Percentiles rank a stretch among this genome's conserved stretches.
Conservation (phyloP, 164 flowering plant genomes). For the Taxillus chinensis region DNA sequence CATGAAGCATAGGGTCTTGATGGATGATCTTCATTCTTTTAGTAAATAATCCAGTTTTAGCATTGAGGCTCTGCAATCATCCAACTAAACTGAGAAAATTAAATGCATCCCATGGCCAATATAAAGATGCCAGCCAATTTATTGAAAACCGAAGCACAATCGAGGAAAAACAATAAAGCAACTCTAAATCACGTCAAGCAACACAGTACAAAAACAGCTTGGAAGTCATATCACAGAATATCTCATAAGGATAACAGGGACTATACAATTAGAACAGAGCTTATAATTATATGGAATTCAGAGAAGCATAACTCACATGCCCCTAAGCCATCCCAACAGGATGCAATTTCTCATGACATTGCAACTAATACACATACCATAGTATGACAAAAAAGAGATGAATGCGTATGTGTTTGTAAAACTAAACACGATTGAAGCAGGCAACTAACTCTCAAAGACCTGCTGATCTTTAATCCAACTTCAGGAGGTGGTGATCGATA, state of each 20-base stretch:
- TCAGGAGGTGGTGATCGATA: constrained; percentile 78
- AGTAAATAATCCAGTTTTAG: constrained; percentile 85
- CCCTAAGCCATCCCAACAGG: too few relatives aligned
- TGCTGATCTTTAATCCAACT: constrained; percentile 85
- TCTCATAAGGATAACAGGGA: too few relatives aligned
- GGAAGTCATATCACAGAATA: too few relatives aligned
- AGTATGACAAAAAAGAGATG: too few relatives aligned
- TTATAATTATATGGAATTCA: too few relatives aligned
- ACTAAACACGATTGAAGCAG: constrained; percentile 6
- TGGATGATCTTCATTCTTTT: constrained; percentile 92
- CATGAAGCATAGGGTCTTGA: constrained; percentile 75
- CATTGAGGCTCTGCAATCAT: constrained; percentile 94
- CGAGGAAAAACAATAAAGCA: neutral
- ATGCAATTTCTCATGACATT: too few relatives aligned
- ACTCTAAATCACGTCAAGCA: neutral
- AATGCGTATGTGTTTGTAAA: too few relatives aligned
- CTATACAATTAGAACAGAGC: too few relatives aligned
- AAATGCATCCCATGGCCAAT: constrained; percentile 19
- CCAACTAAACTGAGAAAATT: constrained; percentile 46
- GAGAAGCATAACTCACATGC: too few relatives aligned
- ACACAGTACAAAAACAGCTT: too few relatives aligned
- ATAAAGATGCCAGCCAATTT: neutral
- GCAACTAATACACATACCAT: too few relatives aligned
- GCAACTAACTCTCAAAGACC: constrained; percentile 68
- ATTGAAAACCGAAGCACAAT: neutral